Evolutionary conservation across 106 monocot genomes (phyloP).

Genomic region (Platanthera guangdongensis): DNA sequence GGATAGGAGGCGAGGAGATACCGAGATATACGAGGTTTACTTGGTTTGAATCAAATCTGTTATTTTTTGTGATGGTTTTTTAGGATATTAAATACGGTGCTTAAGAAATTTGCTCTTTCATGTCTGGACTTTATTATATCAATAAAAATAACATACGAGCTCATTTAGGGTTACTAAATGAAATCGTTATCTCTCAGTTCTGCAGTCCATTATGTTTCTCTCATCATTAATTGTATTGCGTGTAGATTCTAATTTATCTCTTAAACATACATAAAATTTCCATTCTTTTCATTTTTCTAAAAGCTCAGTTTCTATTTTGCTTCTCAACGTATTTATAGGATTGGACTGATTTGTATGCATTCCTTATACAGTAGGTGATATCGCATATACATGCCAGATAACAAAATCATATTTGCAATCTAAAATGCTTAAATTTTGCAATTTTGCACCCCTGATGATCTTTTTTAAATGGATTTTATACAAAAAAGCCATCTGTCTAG

Average conservation of each 20-base stretch:
- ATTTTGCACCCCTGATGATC: neutral
- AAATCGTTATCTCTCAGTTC: neutral
- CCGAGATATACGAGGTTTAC: neutral
- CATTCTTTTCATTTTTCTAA: slow-evolving; percentile 4
- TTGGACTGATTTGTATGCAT: neutral
- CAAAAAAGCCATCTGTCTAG: neutral
- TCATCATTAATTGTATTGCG: neutral
- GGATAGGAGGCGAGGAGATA: neutral
- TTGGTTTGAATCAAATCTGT: neutral
- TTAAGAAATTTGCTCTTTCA: neutral
- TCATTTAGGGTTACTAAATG: neutral
- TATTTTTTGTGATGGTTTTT: neutral
- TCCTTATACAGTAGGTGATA: neutral
- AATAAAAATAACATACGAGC: neutral
- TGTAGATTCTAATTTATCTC: neutral
- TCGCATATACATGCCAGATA: neutral
- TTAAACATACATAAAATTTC: neutral
- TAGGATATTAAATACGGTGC: neutral
- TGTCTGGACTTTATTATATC: neutral
- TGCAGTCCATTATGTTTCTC: neutral
- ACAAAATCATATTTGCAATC: neutral
- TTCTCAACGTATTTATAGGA: neutral
- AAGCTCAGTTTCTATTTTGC: neutral
- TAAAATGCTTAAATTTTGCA: neutral
- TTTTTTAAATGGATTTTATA: neutral